Evolutionary conservation across 106 monocot genomes (phyloP).

Genomic region (Apostasia shenzhenica): DNA sequence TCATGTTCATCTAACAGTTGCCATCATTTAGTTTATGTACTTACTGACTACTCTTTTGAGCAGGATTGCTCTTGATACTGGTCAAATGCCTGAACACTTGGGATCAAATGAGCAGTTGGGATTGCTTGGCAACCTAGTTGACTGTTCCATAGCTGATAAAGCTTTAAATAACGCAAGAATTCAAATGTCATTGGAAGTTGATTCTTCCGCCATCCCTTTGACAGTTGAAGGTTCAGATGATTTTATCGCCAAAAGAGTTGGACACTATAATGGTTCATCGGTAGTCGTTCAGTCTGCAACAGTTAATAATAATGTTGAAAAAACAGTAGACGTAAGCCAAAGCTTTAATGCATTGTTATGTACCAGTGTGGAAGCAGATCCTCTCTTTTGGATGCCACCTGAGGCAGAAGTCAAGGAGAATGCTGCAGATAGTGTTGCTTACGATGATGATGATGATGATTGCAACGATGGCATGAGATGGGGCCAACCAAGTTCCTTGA

Average conservation of each 20-base stretch:
- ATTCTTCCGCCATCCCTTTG: background rate
- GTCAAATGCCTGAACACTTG: background rate
- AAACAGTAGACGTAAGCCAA: conserved; percentile 5
- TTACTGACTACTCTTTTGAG: background rate
- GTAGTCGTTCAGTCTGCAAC: conserved; percentile 17
- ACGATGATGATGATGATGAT: conserved; percentile 43
- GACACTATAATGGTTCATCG: background rate
- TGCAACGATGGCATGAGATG: conserved; percentile 49
- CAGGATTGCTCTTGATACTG: conserved; percentile 10
- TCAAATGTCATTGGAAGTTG: conserved; percentile 1
- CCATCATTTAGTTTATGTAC: background rate
- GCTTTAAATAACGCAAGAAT: background rate
- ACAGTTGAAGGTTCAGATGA: background rate
- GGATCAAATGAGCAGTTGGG: background rate
- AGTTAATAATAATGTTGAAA: conserved; percentile 20
- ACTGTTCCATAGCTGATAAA: background rate
- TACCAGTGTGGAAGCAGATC: conserved; percentile 23
- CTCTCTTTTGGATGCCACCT: conserved; percentile 66
- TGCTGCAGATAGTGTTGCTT: conserved; percentile 46
- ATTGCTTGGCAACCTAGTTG: background rate
- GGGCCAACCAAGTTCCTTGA: conserved; percentile 43
- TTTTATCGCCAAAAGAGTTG: conserved; percentile 7
- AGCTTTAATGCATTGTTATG: conserved; percentile 4
- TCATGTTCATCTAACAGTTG: background rate
- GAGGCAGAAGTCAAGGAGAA: conserved; percentile 57